Percentiles rank a stretch among this genome's conserved stretches.
Conservation (phyloP, 2,329 filamentous ascomycete species). For the Aspergillus pseudotamarii region DNA sequence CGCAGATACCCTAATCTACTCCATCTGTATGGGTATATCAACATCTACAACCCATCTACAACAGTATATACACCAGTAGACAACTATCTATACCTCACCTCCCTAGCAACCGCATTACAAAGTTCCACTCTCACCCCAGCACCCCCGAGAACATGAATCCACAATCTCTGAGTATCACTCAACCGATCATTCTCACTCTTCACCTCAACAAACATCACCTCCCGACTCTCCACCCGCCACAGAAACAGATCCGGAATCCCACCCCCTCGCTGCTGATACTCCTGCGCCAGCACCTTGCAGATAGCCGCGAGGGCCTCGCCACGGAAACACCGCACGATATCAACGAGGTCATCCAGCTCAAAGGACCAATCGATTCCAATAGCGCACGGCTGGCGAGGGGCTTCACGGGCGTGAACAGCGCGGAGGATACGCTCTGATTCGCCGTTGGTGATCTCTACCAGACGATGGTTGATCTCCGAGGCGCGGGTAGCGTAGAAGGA, state of each 20-base stretch:
- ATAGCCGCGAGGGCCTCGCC: slow-evolving; percentile 79
- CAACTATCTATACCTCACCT: slow-evolving; percentile 43
- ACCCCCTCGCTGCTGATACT: slow-evolving; percentile 82
- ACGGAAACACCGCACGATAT: slow-evolving; percentile 77
- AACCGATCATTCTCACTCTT: slow-evolving; percentile 88
- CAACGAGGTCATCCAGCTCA: slow-evolving; percentile 73
- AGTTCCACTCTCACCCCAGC: slow-evolving; percentile 86
- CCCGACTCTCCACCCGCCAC: slow-evolving; percentile 66
- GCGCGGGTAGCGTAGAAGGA: slow-evolving; percentile 85
- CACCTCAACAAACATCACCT: slow-evolving; percentile 77
- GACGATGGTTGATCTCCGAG: slow-evolving; percentile 83
- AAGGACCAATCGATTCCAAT: slow-evolving; percentile 92
- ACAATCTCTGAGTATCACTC: slow-evolving; percentile 93
- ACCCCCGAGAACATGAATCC: slow-evolving; percentile 89
- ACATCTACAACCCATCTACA: not conserved
- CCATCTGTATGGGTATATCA: not conserved
- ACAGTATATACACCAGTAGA: not conserved
- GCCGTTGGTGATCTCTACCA: slow-evolving; percentile 87
- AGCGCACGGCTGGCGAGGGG: slow-evolving; percentile 76
- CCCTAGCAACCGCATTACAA: slow-evolving; percentile 65
- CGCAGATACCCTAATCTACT: not conserved
- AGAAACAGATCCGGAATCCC: slow-evolving; percentile 92
- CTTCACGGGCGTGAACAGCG: slow-evolving; percentile 68
- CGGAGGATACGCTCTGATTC: slow-evolving; percentile 68
- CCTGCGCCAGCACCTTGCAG: slow-evolving; percentile 93